A percentile compares a stretch with the other conserved stretches of the same genome.
phyloP scores from a whole-genome alignment of 2,329 filamentous ascomycete genomes.

The Herpotrichia juniperi region DNA sequence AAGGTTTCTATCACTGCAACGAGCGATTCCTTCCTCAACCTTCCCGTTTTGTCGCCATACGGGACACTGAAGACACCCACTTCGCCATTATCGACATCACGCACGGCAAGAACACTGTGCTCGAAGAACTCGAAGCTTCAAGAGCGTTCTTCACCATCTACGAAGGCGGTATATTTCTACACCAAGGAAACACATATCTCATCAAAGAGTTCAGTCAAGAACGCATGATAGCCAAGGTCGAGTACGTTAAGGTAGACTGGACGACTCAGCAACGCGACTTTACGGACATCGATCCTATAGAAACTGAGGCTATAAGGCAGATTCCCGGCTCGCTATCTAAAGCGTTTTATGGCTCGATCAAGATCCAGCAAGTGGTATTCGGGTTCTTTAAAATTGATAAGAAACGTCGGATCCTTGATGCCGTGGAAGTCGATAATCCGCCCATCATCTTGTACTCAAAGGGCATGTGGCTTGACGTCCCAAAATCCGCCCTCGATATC shows the following conservation, averaged over 20 bases:
- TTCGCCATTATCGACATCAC: slow-evolving; percentile 93
- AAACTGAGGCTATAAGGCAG: slow-evolving; percentile 83
- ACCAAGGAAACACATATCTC: slow-evolving; percentile 92
- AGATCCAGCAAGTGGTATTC: slow-evolving; percentile 87
- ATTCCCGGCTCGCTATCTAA: slow-evolving; percentile 68
- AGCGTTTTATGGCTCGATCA: slow-evolving; percentile 86
- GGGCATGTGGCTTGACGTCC: slow-evolving; percentile 95
- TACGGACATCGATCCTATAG: slow-evolving; percentile 91
- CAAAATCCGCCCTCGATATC: slow-evolving; percentile 77
- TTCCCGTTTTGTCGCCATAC: slow-evolving; percentile 82
- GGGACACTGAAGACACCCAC: slow-evolving; percentile 88
- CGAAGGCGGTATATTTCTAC: slow-evolving; percentile 94
- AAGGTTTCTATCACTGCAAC: slow-evolving; percentile 89
- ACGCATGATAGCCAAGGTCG: slow-evolving; percentile 81
- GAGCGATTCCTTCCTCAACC: slow-evolving; percentile 85
- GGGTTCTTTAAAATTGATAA: slow-evolving; percentile 98
- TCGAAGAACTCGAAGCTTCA: slow-evolving; percentile 95
- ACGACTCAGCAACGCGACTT: slow-evolving; percentile 91
- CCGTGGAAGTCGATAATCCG: slow-evolving; percentile 90
- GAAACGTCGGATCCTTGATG: slow-evolving; percentile 83
- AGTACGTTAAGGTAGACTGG: slow-evolving; percentile 91
- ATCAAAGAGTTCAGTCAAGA: slow-evolving; percentile 88
- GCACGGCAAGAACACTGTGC: slow-evolving; percentile 78
- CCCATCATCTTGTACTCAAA: slow-evolving; percentile 84
- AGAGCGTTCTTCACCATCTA: slow-evolving; percentile 96